Conservation (phyloP, 306 rosid species). For the Senna tora region DNA sequence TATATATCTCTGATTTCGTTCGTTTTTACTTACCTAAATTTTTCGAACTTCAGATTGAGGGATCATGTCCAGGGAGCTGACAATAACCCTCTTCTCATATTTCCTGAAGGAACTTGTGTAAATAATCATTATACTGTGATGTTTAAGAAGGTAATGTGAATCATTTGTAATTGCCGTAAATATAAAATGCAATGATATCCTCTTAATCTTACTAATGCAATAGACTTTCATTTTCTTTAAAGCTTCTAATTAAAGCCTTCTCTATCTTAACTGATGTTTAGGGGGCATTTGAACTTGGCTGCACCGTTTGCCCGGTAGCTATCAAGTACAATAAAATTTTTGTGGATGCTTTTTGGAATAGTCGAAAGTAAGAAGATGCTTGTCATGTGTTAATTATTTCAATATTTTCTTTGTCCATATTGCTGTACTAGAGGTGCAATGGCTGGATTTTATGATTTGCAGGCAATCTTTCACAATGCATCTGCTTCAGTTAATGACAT, state of each 20-base stretch:
- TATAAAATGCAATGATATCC: conserved; percentile 23
- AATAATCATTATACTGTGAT: conserved; percentile 94
- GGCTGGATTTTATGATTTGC: conserved; percentile 40
- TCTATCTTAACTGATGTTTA: conserved; percentile 33
- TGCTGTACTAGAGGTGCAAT: conserved; percentile 8
- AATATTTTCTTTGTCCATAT: background rate
- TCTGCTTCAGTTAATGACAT: conserved; percentile 95
- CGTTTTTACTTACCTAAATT: conserved; percentile 30
- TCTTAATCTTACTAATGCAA: background rate
- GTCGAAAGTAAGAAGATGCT: conserved; percentile 80
- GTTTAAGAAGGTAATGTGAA: conserved; percentile 82
- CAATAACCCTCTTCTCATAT: conserved; percentile 94
- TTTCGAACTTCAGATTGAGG: conserved; percentile 68
- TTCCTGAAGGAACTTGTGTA: conserved; percentile 99
- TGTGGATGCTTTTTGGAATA: conserved; percentile 98
- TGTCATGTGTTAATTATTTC: conserved; percentile 24
- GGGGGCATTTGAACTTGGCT: conserved; percentile 99
- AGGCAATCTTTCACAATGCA: conserved; percentile 98
- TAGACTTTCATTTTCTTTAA: background rate
- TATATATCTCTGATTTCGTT: conserved; percentile 18
- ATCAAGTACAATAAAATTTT: conserved; percentile 96
- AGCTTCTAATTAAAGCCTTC: background rate
- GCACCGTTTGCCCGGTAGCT: conserved; percentile 92
- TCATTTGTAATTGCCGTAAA: background rate
- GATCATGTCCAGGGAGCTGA: conserved; percentile 86